phyloP scores from a whole-genome alignment of 192 early-diverging fungal genomes.

The Coemansia sp. region DNA sequence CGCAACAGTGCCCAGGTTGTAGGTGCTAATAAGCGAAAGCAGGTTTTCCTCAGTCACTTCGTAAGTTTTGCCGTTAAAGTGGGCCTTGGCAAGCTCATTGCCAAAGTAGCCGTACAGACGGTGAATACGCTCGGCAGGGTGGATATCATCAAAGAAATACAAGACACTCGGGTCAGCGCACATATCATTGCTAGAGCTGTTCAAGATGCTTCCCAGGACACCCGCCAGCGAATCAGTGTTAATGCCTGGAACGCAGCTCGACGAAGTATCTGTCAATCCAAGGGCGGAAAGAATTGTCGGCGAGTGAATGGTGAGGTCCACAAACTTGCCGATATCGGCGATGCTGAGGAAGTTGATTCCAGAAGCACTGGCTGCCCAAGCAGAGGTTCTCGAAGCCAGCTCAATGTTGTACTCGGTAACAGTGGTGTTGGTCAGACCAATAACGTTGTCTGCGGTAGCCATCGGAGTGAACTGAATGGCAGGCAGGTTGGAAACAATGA shows the following conservation, averaged over 20 bases:
- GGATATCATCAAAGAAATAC: conserved; percentile 10
- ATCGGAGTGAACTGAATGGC: conserved; percentile 11
- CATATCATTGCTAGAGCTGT: background rate
- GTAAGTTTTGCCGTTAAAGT: background rate
- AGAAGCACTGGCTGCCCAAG: conserved; percentile 25
- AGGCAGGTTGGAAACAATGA: conserved; percentile 10
- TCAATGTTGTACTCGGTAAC: conserved; percentile 26
- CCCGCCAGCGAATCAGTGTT: background rate
- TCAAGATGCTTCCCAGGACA: background rate
- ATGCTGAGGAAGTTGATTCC: conserved; percentile 20
- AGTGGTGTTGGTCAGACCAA: conserved; percentile 16
- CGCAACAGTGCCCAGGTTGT: conserved; percentile 2
- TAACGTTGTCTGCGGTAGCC: background rate
- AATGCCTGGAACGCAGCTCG: background rate
- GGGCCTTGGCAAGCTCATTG: background rate
- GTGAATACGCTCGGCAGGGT: conserved; percentile 11
- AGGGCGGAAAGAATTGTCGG: conserved; percentile 1
- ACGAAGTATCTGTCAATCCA: background rate
- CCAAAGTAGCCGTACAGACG: conserved; percentile 8
- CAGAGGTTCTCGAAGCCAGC: conserved; percentile 20
- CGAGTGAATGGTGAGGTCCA: conserved; percentile 8
- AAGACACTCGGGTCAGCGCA: conserved; percentile 2
- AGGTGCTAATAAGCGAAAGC: conserved; percentile 3
- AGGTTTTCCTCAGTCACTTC: conserved; percentile 5
- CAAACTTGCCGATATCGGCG: conserved; percentile 42